Evolutionary conservation across 768 basidiomycete species (phyloP).

Genomic region (Leccinum subgranulosum): DNA sequence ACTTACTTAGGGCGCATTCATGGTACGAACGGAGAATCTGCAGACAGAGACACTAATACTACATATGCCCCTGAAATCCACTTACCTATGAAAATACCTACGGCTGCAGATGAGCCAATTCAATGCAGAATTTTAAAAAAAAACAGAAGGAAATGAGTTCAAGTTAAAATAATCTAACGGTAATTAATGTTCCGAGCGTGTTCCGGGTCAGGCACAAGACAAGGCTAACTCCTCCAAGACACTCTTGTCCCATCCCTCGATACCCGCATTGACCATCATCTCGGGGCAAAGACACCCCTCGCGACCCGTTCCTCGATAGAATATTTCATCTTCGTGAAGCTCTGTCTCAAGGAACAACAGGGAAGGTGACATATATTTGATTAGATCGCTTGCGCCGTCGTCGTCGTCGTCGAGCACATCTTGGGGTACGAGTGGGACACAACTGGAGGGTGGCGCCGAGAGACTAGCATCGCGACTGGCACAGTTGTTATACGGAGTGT

Average conservation of each 20-base stretch:
- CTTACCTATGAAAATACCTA: no score
- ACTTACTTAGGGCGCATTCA: no score
- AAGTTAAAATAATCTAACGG: not conserved
- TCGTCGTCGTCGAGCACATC: not conserved
- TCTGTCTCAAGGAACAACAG: not conserved
- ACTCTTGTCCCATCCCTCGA: constrained; percentile 9
- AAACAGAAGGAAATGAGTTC: not conserved
- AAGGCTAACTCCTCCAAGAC: not conserved
- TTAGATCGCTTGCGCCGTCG: not conserved
- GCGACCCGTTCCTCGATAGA: not conserved
- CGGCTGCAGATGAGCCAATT: no score
- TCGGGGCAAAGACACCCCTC: constrained; percentile 12
- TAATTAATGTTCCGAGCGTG: not conserved
- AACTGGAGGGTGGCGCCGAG: not conserved
- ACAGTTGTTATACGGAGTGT: not conserved
- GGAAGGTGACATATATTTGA: not conserved
- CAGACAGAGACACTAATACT: no score
- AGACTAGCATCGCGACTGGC: not conserved
- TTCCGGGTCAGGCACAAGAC: not conserved
- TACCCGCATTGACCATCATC: constrained; percentile 5
- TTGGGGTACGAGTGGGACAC: not conserved
- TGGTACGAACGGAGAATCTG: no score
- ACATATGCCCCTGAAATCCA: no score
- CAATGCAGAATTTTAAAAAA: not conserved
- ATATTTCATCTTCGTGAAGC: constrained; percentile 2